Evolutionary conservation across 1,139 yeast species (phyloP), one percentile per base, ranked within the genome.

Genomic region (Kurtzmaniella quercitrusa): DNA sequence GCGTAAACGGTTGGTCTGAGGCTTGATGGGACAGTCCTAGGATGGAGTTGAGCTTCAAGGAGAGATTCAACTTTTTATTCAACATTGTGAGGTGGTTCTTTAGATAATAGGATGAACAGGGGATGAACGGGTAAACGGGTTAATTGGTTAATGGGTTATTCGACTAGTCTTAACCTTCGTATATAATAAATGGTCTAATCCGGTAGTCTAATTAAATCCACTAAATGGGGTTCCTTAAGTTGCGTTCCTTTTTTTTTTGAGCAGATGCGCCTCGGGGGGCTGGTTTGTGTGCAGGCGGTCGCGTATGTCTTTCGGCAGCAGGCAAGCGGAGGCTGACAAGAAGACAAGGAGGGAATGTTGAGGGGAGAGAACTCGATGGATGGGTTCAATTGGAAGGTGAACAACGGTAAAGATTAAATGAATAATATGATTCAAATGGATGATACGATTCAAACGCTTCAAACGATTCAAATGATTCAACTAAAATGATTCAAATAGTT

Each of bases 1-100:
- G 78, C 1, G 78, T 73, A 50, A 56, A 68, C n/a, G 78, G 78
- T 25, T 41, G 46, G 29, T 43, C 31, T 10, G 31, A 27, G 31
- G 31, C 5, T 17, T 4, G 36, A 14, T 14, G 36, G 4, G 33
- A 14, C 37, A 18, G 37, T 17, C 23, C 27, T 18, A 19, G 38
- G 8, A 19, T 12, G 11, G 38, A 19, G 41, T 43, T 43, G 10
- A 43, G 39, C 27, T 43, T 43, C 10, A 43, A 29, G 31, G 42
- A 21, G 17, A 43, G 44, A 21, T 43, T 43, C 18, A 43, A 23
- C 14, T 43, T 43, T 23, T 43, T 43, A 27, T 43, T 43, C 4
- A 43, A 25, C 46, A 43, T 43, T 14, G 2, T 5, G 18, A 9
- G 18, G 36, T 15, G 18, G 12, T 31, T 14, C n/a, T n/a, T n/a